These are phyloP conservation scores for Kuraishia ogatae DNA, from an alignment of 805 yeast species.

Conservation along the genomic window DNA sequence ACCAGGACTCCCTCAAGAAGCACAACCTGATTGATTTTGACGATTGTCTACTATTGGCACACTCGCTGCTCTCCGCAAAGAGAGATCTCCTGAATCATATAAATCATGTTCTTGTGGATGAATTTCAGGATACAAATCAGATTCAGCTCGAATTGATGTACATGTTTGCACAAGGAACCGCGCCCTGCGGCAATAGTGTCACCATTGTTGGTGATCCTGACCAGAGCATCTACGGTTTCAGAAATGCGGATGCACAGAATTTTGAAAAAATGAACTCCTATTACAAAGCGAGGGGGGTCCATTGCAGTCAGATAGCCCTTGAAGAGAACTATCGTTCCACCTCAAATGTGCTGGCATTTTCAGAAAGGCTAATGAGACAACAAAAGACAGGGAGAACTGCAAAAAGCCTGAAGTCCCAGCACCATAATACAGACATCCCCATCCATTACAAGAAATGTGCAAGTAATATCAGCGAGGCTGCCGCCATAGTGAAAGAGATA, in stretches of 20 bases:
- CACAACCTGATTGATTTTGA: constrained; percentile 67
- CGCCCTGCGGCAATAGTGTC: constrained; percentile 39
- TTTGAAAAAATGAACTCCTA: constrained; percentile 45
- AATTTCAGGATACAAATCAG: constrained; percentile 85
- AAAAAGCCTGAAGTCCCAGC: constrained; percentile 39
- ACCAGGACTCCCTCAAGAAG: constrained; percentile 38
- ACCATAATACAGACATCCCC: constrained; percentile 25
- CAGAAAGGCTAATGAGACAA: constrained; percentile 58
- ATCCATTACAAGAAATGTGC: constrained; percentile 35
- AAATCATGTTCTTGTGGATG: constrained; percentile 80
- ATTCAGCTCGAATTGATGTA: constrained; percentile 67
- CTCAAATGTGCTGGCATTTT: constrained; percentile 47
- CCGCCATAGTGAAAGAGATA: constrained; percentile 49
- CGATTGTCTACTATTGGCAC: constrained; percentile 58
- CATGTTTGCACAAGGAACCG: constrained; percentile 26
- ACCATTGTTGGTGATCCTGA: constrained; percentile 97
- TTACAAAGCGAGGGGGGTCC: constrained; percentile 10
- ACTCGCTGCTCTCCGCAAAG: constrained; percentile 32
- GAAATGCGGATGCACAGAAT: constrained; percentile 69
- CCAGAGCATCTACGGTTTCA: constrained; percentile 85
- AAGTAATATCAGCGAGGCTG: constrained; percentile 45
- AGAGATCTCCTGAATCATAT: constrained; percentile 37
- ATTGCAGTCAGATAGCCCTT: constrained; percentile 8
- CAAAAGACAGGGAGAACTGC: constrained; percentile 36
- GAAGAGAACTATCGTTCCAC: constrained; percentile 74